Evolutionary conservation across 2,329 filamentous ascomycete genomes (phyloP).

Genomic region (Penicillium sp.): DNA sequence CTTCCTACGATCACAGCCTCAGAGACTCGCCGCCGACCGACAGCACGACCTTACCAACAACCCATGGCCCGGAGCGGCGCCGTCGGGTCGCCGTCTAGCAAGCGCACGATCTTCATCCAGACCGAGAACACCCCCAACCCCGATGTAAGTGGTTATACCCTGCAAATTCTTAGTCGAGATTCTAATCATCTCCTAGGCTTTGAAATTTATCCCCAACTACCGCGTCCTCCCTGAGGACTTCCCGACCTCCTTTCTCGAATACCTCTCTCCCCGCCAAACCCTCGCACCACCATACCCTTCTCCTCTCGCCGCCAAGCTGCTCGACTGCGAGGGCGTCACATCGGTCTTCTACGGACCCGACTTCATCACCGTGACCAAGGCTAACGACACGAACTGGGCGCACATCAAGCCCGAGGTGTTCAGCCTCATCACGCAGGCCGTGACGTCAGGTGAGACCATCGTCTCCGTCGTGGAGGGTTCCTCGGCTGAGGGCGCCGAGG

Average conservation of each 20-base stretch:
- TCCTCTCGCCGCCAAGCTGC: slow-evolving; percentile 79
- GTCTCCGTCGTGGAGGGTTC: slow-evolving; percentile 67
- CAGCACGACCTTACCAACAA: slow-evolving; percentile 42
- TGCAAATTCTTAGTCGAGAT: neutral
- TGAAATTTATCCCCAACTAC: slow-evolving; percentile 94
- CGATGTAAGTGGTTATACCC: slow-evolving; percentile 55
- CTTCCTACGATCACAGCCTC: slow-evolving; percentile 48
- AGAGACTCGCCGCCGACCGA: slow-evolving; percentile 45
- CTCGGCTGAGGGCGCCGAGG: slow-evolving; percentile 46
- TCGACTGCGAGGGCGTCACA: slow-evolving; percentile 92
- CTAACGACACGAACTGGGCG: slow-evolving; percentile 81
- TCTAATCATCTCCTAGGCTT: slow-evolving; percentile 44
- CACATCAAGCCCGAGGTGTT: slow-evolving; percentile 95
- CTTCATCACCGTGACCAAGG: slow-evolving; percentile 96
- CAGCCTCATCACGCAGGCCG: slow-evolving; percentile 85
- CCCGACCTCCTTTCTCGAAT: slow-evolving; percentile 78
- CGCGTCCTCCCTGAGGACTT: slow-evolving; percentile 72
- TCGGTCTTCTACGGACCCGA: slow-evolving; percentile 91
- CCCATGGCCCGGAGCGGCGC: slow-evolving; percentile 34
- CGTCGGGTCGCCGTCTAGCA: slow-evolving; percentile 40
- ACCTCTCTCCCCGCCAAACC: slow-evolving; percentile 81
- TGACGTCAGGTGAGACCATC: slow-evolving; percentile 76
- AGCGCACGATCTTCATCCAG: slow-evolving; percentile 91
- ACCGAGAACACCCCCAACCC: slow-evolving; percentile 90
- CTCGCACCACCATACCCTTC: slow-evolving; percentile 85